Evolutionary conservation across 2,329 filamentous ascomycete species (phyloP), one percentile per base, ranked within the genome.

Genomic region (Ophidiomyces ophidiicola): DNA sequence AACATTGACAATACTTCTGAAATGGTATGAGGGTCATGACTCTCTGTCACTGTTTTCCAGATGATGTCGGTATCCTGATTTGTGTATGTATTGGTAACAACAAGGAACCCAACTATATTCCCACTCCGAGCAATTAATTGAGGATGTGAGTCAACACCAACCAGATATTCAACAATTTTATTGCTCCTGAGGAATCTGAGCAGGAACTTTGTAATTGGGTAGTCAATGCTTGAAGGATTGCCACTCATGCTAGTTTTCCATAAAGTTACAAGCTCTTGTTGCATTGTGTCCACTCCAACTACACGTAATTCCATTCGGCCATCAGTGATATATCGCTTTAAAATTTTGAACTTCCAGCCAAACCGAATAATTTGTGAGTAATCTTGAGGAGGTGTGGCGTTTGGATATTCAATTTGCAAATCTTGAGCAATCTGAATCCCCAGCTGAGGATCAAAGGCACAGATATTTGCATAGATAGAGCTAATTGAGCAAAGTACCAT

Each of bases 241-340:
- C 54, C 39, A 31, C 71, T 69, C n/a, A 68, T 68, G 46, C 72
- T 66, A 6, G 65, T 66, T 41, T 70, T 72, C 69, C 78, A 90
- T 17, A 83, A 66, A 0, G 58, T 54, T 6, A 92, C 71, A 24
- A 94, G 68, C 20, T 83, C 77, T 6, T 53, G 55, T 47, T 82
- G 81, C 72, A 94, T 80, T 14, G 66, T 67, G n/a, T 76, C 72
- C 35, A 88, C 78, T 14, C 84, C 85, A 55, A 76, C 71, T 8
- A 92, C 82, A 25, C 88, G 79, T 25, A 94, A 68, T 53, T 93
- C 84, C 85, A 96, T 94, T 52, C 88, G 83, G 24, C 82, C 80
- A 42, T 83, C 88, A 52, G 73, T 76, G 37, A 94, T 78, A 48
- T 88, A 76, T 48, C 75, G 80, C 50, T 75, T 76, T 36, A 82